Conservation (phyloP, 2,329 filamentous ascomycete genomes). For the Colletotrichum sp. region DNA sequence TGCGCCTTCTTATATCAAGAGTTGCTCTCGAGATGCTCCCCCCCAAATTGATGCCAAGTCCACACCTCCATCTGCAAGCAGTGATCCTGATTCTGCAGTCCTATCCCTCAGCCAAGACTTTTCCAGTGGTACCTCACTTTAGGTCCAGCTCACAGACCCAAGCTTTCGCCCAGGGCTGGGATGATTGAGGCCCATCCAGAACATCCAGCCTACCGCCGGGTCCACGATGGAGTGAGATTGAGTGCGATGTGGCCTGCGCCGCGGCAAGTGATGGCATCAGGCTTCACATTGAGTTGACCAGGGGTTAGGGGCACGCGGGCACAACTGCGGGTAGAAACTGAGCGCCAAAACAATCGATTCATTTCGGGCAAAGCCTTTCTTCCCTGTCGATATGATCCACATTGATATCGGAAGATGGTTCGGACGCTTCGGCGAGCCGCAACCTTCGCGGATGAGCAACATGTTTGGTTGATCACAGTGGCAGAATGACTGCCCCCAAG, state of each 20-base stretch:
- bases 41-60: background rate
- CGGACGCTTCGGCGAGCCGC: conserved; percentile 8
- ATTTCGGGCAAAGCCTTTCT: conserved; percentile 9
- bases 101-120: conserved; percentile 1
- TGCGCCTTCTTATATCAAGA: conserved; percentile 11
- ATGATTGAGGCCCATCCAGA: background rate
- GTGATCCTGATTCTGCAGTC: background rate
- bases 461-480: background rate
- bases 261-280: background rate
- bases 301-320: background rate
- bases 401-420: background rate
- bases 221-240: conserved; percentile 5
- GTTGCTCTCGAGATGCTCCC: background rate
- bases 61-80: background rate
- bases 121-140: background rate
- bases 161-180: conserved; percentile 1
- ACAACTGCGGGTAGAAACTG: background rate
- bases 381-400: conserved; percentile 14
- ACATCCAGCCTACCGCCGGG: background rate
- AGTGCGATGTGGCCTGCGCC: background rate
- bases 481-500: background rate
- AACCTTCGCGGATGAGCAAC: background rate
- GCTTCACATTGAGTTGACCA: background rate
- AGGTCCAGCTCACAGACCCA: background rate
- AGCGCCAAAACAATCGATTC: background rate